phyloP scores from a whole-genome alignment of 2,329 filamentous ascomycete genomes.

The Ascochyta viciae-villosae region DNA sequence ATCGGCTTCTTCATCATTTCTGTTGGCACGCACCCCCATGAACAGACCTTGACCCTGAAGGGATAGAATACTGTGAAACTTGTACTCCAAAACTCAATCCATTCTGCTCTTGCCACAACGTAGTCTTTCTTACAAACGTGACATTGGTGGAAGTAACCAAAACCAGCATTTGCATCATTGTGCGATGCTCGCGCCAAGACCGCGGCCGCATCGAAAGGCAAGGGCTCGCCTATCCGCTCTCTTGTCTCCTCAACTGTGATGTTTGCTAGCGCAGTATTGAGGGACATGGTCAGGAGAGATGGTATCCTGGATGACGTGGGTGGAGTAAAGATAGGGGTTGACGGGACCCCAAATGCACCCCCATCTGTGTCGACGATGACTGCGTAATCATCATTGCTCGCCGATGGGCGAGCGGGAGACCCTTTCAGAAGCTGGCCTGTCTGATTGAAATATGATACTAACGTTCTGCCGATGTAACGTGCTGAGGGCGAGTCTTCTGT shows the following conservation, averaged over 20 bases:
- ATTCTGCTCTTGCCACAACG: slow-evolving; percentile 38
- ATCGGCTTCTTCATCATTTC: slow-evolving; percentile 23
- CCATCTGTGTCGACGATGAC: slow-evolving; percentile 28
- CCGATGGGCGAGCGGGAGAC: slow-evolving; percentile 19
- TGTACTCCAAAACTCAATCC: slow-evolving; percentile 42
- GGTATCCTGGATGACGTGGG: slow-evolving; percentile 15
- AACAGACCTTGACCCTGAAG: slow-evolving; percentile 38
- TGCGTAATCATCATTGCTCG: slow-evolving; percentile 13
- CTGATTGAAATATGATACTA: slow-evolving; percentile 33
- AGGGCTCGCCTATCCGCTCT: slow-evolving; percentile 7
- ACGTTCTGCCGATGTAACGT: slow-evolving; percentile 27
- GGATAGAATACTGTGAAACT: slow-evolving; percentile 22
- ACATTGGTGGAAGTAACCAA: slow-evolving; percentile 32
- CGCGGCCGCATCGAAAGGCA: slow-evolving; percentile 17
- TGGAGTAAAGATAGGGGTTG: slow-evolving; percentile 25
- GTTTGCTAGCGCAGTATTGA: slow-evolving; percentile 23
- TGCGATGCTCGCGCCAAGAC: slow-evolving; percentile 25
- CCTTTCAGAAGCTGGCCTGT: slow-evolving; percentile 21
- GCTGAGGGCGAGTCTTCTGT: slow-evolving; percentile 1
- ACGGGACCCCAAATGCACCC: slow-evolving; percentile 27
- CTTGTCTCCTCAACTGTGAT: slow-evolving; percentile 15
- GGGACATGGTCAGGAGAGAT: slow-evolving; percentile 25
- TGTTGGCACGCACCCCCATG: slow-evolving; percentile 41
- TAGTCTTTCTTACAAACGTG: slow-evolving; percentile 37
- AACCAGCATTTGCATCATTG: slow-evolving; percentile 23